These are phyloP conservation scores for Coemansia sp. DNA, from an alignment of 192 early-diverging fungal species.

Conservation along the genomic window DNA sequence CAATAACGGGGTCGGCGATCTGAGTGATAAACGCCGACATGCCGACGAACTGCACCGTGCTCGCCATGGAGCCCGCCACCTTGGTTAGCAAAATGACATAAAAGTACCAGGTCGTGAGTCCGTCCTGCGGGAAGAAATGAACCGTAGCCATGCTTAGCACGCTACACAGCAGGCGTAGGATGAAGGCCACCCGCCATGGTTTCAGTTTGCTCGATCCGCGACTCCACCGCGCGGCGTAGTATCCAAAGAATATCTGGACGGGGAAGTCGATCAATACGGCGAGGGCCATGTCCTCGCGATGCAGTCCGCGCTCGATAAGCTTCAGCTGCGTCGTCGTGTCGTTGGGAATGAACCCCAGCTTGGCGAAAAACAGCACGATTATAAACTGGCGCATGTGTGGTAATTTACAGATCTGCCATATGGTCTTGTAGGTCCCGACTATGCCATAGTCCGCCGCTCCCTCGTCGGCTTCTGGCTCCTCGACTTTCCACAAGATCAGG, in stretches of 20 bases:
- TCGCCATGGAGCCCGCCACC: conserved; percentile 83
- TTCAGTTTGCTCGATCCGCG: conserved; percentile 78
- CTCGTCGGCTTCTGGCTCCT: conserved; percentile 35
- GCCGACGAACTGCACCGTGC: conserved; percentile 95
- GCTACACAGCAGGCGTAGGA: conserved; percentile 79
- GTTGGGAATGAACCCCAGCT: conserved; percentile 95
- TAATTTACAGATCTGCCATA: conserved; percentile 84
- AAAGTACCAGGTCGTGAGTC: conserved; percentile 71
- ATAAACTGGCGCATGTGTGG: conserved; percentile 87
- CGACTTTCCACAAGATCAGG: conserved; percentile 76
- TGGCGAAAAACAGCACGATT: conserved; percentile 76
- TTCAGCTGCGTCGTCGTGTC: conserved; percentile 94
- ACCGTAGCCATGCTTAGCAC: conserved; percentile 85
- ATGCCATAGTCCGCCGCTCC: conserved; percentile 65
- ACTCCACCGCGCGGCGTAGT: conserved; percentile 97
- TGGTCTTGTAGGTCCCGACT: conserved; percentile 80
- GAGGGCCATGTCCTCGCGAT: conserved; percentile 92
- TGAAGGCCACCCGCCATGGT: conserved; percentile 93
- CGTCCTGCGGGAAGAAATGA: conserved; percentile 69
- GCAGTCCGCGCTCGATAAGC: conserved; percentile 91
- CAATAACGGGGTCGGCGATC: conserved; percentile 94
- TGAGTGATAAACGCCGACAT: conserved; percentile 93
- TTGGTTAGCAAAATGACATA: conserved; percentile 74
- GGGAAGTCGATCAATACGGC: conserved; percentile 96
- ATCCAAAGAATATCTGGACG: conserved; percentile 94